A percentile compares a stretch with the other conserved stretches of the same genome.
These are phyloP conservation scores for Rhizomucor miehei DNA, from an alignment of 371 early-diverging fungal species.

Conservation along the genomic window DNA sequence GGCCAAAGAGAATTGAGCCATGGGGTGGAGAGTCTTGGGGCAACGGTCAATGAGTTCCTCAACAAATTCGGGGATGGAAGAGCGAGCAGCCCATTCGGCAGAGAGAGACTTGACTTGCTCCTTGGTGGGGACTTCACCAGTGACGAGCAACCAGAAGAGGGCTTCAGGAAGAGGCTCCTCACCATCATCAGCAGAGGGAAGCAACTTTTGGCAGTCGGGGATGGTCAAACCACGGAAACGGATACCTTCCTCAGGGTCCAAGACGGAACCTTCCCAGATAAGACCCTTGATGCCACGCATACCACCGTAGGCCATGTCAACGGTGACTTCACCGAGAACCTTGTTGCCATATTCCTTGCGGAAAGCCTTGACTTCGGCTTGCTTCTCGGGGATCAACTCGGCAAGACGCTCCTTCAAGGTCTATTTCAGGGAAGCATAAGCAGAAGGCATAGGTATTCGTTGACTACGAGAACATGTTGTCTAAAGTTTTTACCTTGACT, in stretches of 20 bases:
- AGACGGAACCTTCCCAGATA: constrained; percentile 96
- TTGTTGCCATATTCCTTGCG: constrained; percentile 87
- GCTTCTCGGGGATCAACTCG: constrained; percentile 92
- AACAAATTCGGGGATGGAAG: constrained; percentile 89
- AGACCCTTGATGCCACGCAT: constrained; percentile 99
- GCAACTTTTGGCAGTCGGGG: constrained; percentile 91
- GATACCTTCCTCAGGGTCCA: constrained; percentile 98
- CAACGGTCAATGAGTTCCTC: constrained; percentile 95
- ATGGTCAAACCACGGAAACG: constrained; percentile 97
- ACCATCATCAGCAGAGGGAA: constrained; percentile 87
- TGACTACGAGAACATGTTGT: background rate
- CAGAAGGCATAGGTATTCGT: background rate
- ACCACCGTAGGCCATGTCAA: constrained; percentile 98
- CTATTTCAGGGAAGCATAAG: constrained; percentile 22
- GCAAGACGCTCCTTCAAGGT: constrained; percentile 90
- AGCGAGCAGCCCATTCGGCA: constrained; percentile 94
- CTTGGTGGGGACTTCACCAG: constrained; percentile 95
- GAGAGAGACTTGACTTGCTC: constrained; percentile 91
- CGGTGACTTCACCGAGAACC: constrained; percentile 91
- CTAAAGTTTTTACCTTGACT: constrained; percentile 29
- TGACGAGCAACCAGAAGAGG: constrained; percentile 97
- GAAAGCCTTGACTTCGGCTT: constrained; percentile 91
- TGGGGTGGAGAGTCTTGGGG: constrained; percentile 98
- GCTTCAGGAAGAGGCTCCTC: constrained; percentile 96
- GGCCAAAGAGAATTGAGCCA: constrained; percentile 97